Conservation (phyloP, 2,329 filamentous ascomycete species). For the Lomentospora prolificans region DNA sequence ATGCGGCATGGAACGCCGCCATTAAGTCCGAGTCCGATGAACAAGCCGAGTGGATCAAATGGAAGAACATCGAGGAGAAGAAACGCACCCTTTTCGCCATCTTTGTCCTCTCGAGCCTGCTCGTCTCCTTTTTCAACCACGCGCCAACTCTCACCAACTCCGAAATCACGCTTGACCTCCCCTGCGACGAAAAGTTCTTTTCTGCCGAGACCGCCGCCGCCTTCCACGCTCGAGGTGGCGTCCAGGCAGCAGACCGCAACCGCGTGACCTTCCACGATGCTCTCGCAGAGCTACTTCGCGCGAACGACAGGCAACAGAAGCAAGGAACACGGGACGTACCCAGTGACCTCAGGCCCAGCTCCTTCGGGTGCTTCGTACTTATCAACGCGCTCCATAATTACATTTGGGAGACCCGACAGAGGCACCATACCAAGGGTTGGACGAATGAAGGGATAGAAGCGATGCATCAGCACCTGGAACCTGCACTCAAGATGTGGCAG, state of each 20-base stretch:
- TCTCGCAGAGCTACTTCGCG: constrained; percentile 68
- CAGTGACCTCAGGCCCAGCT: constrained; percentile 68
- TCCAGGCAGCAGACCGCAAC: constrained; percentile 57
- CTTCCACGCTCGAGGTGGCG: constrained; percentile 70
- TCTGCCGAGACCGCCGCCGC: constrained; percentile 71
- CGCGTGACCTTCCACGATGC: constrained; percentile 73
- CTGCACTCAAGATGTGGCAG: constrained; percentile 89
- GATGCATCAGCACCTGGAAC: constrained; percentile 93
- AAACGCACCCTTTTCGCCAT: constrained; percentile 89
- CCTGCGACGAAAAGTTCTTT: constrained; percentile 89
- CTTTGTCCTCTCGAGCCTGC: constrained; percentile 81
- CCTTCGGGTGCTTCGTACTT: constrained; percentile 81
- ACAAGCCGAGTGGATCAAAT: constrained; percentile 73
- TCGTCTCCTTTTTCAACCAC: constrained; percentile 90
- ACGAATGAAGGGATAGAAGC: constrained; percentile 86
- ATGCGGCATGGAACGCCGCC: constrained; percentile 34
- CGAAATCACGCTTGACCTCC: constrained; percentile 79
- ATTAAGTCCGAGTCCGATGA: constrained; percentile 40
- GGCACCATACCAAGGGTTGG: constrained; percentile 82
- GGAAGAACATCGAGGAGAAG: constrained; percentile 81
- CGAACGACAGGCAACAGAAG: constrained; percentile 57
- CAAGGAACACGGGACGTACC: constrained; percentile 31
- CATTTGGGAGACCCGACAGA: constrained; percentile 93
- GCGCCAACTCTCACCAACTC: constrained; percentile 86
- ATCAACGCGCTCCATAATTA: constrained; percentile 96